These are phyloP conservation scores for Metrosideros polymorpha DNA, from an alignment of 441 rosid species.

Conservation along the genomic window DNA sequence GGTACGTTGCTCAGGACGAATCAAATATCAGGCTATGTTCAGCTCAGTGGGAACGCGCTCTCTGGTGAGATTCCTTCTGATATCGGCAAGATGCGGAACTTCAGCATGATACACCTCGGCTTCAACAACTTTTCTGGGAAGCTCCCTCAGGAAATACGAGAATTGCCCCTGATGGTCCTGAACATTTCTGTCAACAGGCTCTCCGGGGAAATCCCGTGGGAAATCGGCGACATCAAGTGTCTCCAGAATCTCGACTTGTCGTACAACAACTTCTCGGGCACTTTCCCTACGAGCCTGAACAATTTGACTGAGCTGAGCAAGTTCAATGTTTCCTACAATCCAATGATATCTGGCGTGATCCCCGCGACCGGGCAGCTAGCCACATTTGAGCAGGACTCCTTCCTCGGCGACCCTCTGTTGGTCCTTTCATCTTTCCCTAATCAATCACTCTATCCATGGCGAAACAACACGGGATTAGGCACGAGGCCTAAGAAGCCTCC, in stretches of 20 bases:
- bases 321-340: slow-evolving; percentile 85
- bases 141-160: slow-evolving; percentile 48
- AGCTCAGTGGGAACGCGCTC: slow-evolving; percentile 56
- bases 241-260: slow-evolving; percentile 74
- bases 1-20: slow-evolving; percentile 24
- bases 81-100: slow-evolving; percentile 47
- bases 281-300: slow-evolving; percentile 50
- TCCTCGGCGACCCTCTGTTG: slow-evolving; percentile 64
- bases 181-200: slow-evolving; percentile 49
- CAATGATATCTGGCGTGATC: slow-evolving; percentile 45
- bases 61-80: slow-evolving; percentile 56
- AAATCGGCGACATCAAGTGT: slow-evolving; percentile 52
- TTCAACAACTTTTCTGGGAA: slow-evolving; percentile 39
- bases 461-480: background rate
- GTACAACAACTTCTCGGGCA: slow-evolving; percentile 69
- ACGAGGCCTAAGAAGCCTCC: background rate
- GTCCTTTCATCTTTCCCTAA: slow-evolving; percentile 35
- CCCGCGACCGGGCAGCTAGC: slow-evolving; percentile 74
- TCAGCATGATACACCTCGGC: slow-evolving; percentile 66
- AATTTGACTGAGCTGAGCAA: slow-evolving; percentile 47
- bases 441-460: background rate
- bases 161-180: slow-evolving; percentile 60
- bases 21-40: slow-evolving; percentile 65
- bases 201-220: slow-evolving; percentile 57
- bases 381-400: slow-evolving; percentile 64